Percentiles rank a stretch among this genome's conserved stretches.
These are phyloP conservation scores for Chlorencoelia australis DNA, from an alignment of 2,329 filamentous ascomycete species.

Conservation along the genomic window DNA sequence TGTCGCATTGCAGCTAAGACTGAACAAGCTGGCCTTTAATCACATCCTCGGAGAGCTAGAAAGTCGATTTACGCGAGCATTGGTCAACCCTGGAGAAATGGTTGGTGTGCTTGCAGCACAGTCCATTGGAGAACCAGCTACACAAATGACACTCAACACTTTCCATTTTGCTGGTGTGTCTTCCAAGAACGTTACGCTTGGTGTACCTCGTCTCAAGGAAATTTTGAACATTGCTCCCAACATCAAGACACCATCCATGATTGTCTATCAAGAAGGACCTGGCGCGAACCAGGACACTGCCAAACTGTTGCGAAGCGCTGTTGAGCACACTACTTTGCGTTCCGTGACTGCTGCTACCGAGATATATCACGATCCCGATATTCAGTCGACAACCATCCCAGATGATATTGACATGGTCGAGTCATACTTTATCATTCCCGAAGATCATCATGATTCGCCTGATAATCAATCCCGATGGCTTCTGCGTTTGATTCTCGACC, in stretches of 20 bases:
- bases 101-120: constrained; percentile 95
- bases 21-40: constrained; percentile 87
- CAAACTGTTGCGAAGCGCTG: constrained; percentile 75
- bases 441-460: constrained; percentile 52
- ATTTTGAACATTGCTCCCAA: constrained; percentile 97
- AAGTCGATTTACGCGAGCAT: constrained; percentile 74
- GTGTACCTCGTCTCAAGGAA: constrained; percentile 98
- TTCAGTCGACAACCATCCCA: constrained; percentile 74
- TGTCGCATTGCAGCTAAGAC: constrained; percentile 71
- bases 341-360: constrained; percentile 88
- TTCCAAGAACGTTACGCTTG: constrained; percentile 97
- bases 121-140: constrained; percentile 96
- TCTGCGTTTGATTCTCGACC: constrained; percentile 83
- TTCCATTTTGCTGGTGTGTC: constrained; percentile 99
- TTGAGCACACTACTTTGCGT: constrained; percentile 89
- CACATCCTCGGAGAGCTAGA: constrained; percentile 88
- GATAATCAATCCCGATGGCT: constrained; percentile 89
- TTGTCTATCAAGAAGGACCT: constrained; percentile 65
- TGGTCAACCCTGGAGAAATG: constrained; percentile 94
- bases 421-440: constrained; percentile 90
- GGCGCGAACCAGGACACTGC: constrained; percentile 66
- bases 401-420: constrained; percentile 91
- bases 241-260: constrained; percentile 98
- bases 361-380: constrained; percentile 93
- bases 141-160: constrained; percentile 98